phyloP scores from a whole-genome alignment of 2,329 filamentous ascomycete species.

The Exophiala viscosa region DNA sequence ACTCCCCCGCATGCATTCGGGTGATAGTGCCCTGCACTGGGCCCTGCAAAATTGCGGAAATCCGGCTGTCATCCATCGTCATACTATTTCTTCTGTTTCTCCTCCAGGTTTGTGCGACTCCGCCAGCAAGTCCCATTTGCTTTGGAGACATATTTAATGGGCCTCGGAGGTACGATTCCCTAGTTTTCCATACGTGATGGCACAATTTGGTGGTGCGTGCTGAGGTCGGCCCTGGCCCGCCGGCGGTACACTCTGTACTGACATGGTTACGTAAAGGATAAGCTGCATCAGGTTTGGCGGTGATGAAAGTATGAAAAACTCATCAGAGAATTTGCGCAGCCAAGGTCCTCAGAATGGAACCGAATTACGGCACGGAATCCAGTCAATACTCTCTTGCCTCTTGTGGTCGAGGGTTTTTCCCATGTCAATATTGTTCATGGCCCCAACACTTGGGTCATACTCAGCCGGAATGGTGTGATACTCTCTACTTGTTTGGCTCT shows the following conservation, averaged over 20 bases:
- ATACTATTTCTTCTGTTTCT: background rate
- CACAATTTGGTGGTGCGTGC: slow-evolving; percentile 5
- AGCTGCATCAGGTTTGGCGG: slow-evolving; percentile 24
- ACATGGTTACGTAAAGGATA: slow-evolving; percentile 43
- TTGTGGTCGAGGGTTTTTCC: slow-evolving; percentile 11
- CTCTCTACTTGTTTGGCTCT: background rate
- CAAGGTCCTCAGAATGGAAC: slow-evolving; percentile 23
- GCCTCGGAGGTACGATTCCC: background rate
- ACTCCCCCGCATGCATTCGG: slow-evolving; percentile 18
- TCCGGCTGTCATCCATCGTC: slow-evolving; percentile 9
- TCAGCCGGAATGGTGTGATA: slow-evolving; percentile 4
- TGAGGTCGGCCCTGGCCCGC: slow-evolving; percentile 28
- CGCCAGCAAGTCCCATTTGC: slow-evolving; percentile 5
- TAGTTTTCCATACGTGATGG: background rate
- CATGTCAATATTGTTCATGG: background rate
- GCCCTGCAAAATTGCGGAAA: slow-evolving; percentile 3
- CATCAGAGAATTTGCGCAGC: slow-evolving; percentile 23
- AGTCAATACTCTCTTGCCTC: slow-evolving; percentile 14
- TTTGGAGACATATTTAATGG: slow-evolving; percentile 2
- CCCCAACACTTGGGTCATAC: background rate
- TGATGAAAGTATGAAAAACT: slow-evolving; percentile 17
- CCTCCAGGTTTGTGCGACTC: slow-evolving; percentile 6
- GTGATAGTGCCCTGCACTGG: slow-evolving; percentile 1
- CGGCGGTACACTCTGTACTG: slow-evolving; percentile 20
- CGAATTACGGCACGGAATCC: slow-evolving; percentile 21